Evolutionary conservation across 768 basidiomycete genomes (phyloP), one percentile per base, ranked within the genome.

Genomic region (Mycena pura): DNA sequence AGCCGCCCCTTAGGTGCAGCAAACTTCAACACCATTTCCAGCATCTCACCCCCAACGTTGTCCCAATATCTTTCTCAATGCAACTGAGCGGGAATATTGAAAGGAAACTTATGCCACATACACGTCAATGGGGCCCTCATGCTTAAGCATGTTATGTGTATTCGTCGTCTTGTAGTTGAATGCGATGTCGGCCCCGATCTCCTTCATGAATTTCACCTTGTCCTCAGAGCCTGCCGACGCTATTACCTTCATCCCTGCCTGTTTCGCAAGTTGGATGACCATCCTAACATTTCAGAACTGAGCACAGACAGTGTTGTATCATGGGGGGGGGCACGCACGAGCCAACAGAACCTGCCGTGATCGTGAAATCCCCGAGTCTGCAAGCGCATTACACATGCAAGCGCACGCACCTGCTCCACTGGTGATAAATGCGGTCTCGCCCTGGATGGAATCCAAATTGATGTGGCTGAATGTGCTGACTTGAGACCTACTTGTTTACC

Each of bases 11-110:
- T 55, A 0, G 44, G 60, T 0, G 73, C 73, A 6, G 80, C 66
- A 39, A 70, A 71, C 7, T 71, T 62, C 19, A 84, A 54, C 3
- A 76, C 80, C 19, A 73, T 68, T 25, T 83, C 82, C 6, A 82
- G 72, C 5, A 71, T 73, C 10, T 48, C 46, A 8, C 61, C 61
- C 1, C 54, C 56, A 24, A 62, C 47, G 29, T 47, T 36, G 27
- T 61, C 59, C 59, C 52, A 54, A 19, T 34, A 60, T 21, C 58
- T 60, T 21, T 21, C 13, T 24, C n/a, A n/a, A n/a, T n/a, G n/a
- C n/a, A n/a, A n/a, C n/a, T n/a, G n/a, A n/a, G n/a, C n/a, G 14
- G 13, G 19, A 15, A 21, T 38, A 8, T 36, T 3, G 29, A 28
- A 15, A 17, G 2, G 41, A 13, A 55, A 17, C 2, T 32, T 28